Evolutionary conservation across 2,329 filamentous ascomycete genomes (phyloP), one percentile per base, ranked within the genome.

Genomic region (Metarhizium guizhouense): DNA sequence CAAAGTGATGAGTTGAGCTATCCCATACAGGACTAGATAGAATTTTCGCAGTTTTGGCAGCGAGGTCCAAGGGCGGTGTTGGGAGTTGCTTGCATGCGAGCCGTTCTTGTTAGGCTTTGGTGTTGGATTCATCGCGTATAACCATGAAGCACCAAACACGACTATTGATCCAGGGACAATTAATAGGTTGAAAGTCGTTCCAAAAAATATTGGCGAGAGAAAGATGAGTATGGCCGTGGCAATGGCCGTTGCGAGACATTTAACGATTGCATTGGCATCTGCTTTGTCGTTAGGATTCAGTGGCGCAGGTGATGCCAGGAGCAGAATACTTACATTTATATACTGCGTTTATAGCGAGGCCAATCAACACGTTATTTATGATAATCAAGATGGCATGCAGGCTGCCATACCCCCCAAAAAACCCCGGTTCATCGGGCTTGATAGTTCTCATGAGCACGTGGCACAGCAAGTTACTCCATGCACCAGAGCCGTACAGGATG

Each of bases 241-340:
- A 7, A 68, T 56, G 16, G 66, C 66, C 4, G 66, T 68, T 6
- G 67, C 67, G 50, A 69, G 63, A 56, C 67, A 69, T 53, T 70
- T 68, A 58, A 69, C 63, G 47, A 69, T 61, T 20, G 67, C 67
- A 55, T 70, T 64, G 56, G 67, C 67, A 55, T 70, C 66, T 69
- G 38, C 59, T 5, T 65, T 66, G 54, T 70, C 67, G 38, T 65
- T 64, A 3, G 59, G 55, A 34, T 34, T 34, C 32, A 34, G 32
- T 4, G 32, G 32, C 32, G 32, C 32, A 7, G 4, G 32, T 1
- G 32, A 34, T 10, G 32, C 32, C 6, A 10, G 32, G 32, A 7
- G 32, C 32, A 10, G 32, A 34, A 10, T 10, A 34, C 32, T 34
- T 34, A 4, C 32, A 34, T 34, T 34, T 34, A 34, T 34, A 34